Conservation (phyloP, 2,329 filamentous ascomycete genomes). For the Ophiostoma sp. region DNA sequence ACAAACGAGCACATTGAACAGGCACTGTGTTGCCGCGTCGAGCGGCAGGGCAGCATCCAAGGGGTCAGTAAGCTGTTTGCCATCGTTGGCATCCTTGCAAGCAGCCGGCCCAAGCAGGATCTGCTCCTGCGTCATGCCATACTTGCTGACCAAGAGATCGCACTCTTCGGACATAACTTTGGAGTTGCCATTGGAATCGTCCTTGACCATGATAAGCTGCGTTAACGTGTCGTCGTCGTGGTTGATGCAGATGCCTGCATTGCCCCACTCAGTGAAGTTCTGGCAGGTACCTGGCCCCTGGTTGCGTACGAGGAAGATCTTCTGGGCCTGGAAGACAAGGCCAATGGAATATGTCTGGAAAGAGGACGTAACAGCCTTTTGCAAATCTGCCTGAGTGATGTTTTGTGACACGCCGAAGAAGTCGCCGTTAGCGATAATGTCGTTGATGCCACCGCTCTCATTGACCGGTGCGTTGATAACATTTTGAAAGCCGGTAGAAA, state of each 20-base stretch:
- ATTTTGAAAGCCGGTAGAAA: neutral
- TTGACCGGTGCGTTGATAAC: neutral
- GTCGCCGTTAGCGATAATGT: neutral
- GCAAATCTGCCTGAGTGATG: neutral
- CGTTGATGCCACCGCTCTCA: neutral
- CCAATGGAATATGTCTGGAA: neutral
- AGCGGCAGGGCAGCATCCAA: neutral
- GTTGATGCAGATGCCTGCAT: neutral
- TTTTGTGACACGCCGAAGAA: neutral
- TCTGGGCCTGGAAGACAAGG: neutral
- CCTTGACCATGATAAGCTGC: neutral
- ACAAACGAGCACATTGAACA: neutral
- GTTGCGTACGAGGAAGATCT: neutral
- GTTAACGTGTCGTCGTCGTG: neutral
- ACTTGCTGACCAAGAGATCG: neutral
- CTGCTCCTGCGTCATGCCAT: neutral
- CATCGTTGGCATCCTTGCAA: neutral
- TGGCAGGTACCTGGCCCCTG: neutral
- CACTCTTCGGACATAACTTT: neutral
- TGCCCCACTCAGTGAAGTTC: neutral
- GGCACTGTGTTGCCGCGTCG: neutral
- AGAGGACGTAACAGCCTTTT: neutral
- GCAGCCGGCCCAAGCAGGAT: neutral
- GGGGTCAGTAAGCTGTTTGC: neutral
- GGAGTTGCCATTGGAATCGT: neutral